These are phyloP conservation scores for Cicer chorassanicum DNA, from an alignment of 306 rosid species.

Conservation along the genomic window DNA sequence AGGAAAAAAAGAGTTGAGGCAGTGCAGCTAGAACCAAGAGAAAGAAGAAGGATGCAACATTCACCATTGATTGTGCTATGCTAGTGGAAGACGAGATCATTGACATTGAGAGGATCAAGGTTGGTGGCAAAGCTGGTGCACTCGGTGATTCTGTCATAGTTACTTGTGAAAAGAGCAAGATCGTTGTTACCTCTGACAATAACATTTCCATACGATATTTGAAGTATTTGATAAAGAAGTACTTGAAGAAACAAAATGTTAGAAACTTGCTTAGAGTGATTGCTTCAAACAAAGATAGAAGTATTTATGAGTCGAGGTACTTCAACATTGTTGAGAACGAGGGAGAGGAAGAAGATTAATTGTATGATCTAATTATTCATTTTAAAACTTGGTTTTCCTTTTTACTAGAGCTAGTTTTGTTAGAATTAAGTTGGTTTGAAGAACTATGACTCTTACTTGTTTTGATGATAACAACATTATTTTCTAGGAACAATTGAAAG, in stretches of 20 bases:
- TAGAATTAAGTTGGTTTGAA: no score
- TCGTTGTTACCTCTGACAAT: constrained; percentile 72
- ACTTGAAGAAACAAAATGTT: constrained; percentile 60
- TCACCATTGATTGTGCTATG: constrained; percentile 86
- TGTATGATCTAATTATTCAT: constrained; percentile 26
- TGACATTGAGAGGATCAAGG: constrained; percentile 97
- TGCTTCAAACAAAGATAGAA: constrained; percentile 59
- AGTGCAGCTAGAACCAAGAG: constrained; percentile 79
- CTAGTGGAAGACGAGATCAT: constrained; percentile 97
- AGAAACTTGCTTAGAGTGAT: constrained; percentile 64
- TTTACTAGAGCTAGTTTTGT: constrained; percentile 25
- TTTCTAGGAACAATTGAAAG: no score
- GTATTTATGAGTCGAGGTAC: constrained; percentile 54
- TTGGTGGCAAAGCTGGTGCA: constrained; percentile 94
- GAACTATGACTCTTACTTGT: no score
- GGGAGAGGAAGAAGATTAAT: constrained; percentile 58
- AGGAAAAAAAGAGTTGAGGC: constrained; percentile 76
- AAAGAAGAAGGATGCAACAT: constrained; percentile 84
- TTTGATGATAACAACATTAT: no score
- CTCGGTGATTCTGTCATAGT: constrained; percentile 78
- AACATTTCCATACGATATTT: constrained; percentile 70
- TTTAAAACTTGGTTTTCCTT: constrained; percentile 12
- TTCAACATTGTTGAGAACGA: constrained; percentile 64
- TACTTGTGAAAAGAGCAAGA: constrained; percentile 73
- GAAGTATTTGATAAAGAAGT: constrained; percentile 60